phyloP scores from a whole-genome alignment of 495 filamentous ascomycete species.

The Xylaria curta region DNA sequence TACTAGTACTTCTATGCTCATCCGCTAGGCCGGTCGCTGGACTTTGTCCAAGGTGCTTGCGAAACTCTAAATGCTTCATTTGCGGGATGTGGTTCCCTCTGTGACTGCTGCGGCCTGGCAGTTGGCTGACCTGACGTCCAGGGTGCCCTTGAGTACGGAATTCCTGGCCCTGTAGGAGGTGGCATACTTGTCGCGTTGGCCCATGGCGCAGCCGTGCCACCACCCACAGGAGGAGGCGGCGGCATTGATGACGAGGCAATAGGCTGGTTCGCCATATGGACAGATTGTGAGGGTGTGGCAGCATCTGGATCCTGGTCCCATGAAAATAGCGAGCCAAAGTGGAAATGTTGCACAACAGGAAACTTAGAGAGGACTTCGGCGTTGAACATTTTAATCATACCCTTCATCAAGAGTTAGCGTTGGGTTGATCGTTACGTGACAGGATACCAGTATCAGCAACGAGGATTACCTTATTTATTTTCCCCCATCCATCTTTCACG shows the following conservation, averaged over 20 bases:
- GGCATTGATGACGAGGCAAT: slow-evolving; percentile 35
- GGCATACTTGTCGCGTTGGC: slow-evolving; percentile 44
- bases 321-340: slow-evolving; percentile 85
- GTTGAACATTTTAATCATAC: slow-evolving; percentile 98
- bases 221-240: slow-evolving; percentile 26
- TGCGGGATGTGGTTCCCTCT: slow-evolving; percentile 24
- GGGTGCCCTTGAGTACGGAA: slow-evolving; percentile 44
- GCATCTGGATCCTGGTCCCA: slow-evolving; percentile 80
- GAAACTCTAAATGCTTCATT: slow-evolving; percentile 25
- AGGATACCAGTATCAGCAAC: background rate
- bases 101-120: slow-evolving; percentile 30
- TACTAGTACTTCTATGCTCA: slow-evolving; percentile 4
- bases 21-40: slow-evolving; percentile 38
- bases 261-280: slow-evolving; percentile 68
- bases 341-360: slow-evolving; percentile 96
- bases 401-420: slow-evolving; percentile 44
- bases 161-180: slow-evolving; percentile 34
- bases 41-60: slow-evolving; percentile 37
- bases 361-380: slow-evolving; percentile 92
- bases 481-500: slow-evolving; percentile 89
- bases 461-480: slow-evolving; percentile 85
- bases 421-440: background rate
- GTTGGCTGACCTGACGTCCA: slow-evolving; percentile 31
- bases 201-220: slow-evolving; percentile 51
- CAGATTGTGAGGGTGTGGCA: slow-evolving; percentile 47